Base-by-base conservation (phyloP, 768 basidiomycete genomes). In the Cantharellus anzutake region DNA sequence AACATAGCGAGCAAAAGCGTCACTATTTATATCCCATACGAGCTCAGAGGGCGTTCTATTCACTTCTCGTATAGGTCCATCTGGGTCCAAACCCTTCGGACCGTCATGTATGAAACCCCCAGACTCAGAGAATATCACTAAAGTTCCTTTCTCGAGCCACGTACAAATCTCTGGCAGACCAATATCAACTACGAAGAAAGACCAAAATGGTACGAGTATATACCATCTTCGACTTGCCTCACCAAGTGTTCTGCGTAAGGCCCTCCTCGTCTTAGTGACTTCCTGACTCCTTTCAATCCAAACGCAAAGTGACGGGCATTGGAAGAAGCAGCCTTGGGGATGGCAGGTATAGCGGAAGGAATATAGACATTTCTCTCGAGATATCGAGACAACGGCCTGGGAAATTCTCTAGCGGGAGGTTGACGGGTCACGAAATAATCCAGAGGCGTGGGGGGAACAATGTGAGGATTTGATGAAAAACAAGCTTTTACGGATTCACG, bases 301-400 rank as follows among this genome's bases (percentile, higher is more conserved):
- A 86, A 72, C 7, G 83, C 83, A 71, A 86, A 89, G 3, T 83
- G 75, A 4, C 87, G 86, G 1, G 84, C 83, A 67, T 79, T 78
- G 44, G 84, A 79, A 11, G 81, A 78, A 42, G 65, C 66, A 0
- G 79, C 76, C 63, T 84, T 76, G 2, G 67, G 61, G 0, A 78
- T 73, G 11, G 73, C 71, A 2, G 67, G 48, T 3, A 57, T 60
- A 0, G 75, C 66, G 4, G 77, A 65, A 0, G 84, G 80, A 0
- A 84, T 64, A 59, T 75, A 73, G 4, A 74, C 68, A 59, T 73
- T 80, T 50, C 87, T 82, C 3, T 80, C 76, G 3, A 90, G 76
- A 65, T 80, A 87, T 1, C 75, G 52, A 0, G 88, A 87, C 0
- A 89, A 73, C 0, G 88, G 88, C 62, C 79, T 76, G 2, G 87